Evolutionary conservation across 2,329 filamentous ascomycete genomes (phyloP).

Genomic region (Gaeumannomyces sp.): DNA sequence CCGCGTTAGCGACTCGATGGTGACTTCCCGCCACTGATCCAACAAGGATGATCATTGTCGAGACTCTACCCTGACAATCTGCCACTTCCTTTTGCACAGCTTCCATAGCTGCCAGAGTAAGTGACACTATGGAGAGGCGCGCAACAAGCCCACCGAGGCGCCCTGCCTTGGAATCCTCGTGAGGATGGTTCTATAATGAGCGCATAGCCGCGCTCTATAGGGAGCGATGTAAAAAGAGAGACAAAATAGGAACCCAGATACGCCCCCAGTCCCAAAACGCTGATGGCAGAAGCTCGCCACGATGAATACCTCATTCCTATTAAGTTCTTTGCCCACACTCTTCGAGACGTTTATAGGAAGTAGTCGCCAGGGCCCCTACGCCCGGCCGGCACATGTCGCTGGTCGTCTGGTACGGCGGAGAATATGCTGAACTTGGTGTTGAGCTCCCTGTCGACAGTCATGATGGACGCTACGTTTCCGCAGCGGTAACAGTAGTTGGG

Average conservation of each 20-base stretch:
- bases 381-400: slow-evolving; percentile 70
- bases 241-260: neutral
- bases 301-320: neutral
- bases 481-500: slow-evolving; percentile 95
- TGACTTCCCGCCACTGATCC: no score
- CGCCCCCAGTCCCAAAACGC: neutral
- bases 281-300: neutral
- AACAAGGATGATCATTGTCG: no score
- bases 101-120: no score
- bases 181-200: neutral
- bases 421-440: slow-evolving; percentile 91
- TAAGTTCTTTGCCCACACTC: neutral
- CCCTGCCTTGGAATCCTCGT: neutral
- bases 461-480: slow-evolving; percentile 94
- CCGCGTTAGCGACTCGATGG: no score
- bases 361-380: slow-evolving; percentile 63
- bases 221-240: neutral
- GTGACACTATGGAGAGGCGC: neutral
- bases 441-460: slow-evolving; percentile 80
- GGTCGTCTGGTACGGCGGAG: slow-evolving; percentile 79
- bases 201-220: neutral
- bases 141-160: neutral
- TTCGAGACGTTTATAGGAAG: slow-evolving; percentile 45
- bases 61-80: no score
- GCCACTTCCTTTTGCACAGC: no score